Base-by-base conservation (phyloP, 352 stramenopile species). In the Pythium coloratum region DNA sequence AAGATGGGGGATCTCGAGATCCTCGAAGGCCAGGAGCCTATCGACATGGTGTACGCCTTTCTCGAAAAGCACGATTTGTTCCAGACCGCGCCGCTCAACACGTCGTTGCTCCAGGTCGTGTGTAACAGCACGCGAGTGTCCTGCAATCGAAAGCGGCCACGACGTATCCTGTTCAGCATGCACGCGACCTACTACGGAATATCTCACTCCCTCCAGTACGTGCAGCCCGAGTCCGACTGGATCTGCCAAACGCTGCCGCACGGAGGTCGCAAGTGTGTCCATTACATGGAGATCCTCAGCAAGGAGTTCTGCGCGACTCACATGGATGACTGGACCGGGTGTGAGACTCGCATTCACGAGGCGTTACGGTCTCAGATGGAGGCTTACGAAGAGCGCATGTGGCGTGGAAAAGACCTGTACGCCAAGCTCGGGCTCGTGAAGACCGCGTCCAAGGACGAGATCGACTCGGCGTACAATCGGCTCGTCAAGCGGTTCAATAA, bases 401-500 rank as follows among this genome's bases (percentile, higher is more conserved):
- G 86, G 86, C 78, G 77, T 26, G 81, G 79, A 38, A 94, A 94
- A 63, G 80, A 92, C 51, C 62, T 86, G 62, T 94, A 94, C 62
- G 86, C 86, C 33, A 92, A 92, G 68, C 79, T 94, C 13, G 84
- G 86, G 28, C 74, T 94, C 32, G 81, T 92, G 53, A 89, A 86
- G 36, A 86, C 73, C 14, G 86, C 86, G 18, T 80, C 71, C 12
- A 76, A 73, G 9, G 84, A 91, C 38, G 81, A 94, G 62, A 94
- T 94, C 55, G 84, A 94, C 62, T 73, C 78, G 13, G 84, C 86
- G 1, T 94, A 94, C 75, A 92, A 94, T 65, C 81, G 70, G 0
- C 77, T 91, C 34, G 84, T 94, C 18, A 92, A 91, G 70, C 81
- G 86, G 16, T 94, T 90, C 68, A 94, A 94, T 70, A 94, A 94